Conservation (phyloP, 2,329 filamentous ascomycete genomes). For the Zasmidium angulare region DNA sequence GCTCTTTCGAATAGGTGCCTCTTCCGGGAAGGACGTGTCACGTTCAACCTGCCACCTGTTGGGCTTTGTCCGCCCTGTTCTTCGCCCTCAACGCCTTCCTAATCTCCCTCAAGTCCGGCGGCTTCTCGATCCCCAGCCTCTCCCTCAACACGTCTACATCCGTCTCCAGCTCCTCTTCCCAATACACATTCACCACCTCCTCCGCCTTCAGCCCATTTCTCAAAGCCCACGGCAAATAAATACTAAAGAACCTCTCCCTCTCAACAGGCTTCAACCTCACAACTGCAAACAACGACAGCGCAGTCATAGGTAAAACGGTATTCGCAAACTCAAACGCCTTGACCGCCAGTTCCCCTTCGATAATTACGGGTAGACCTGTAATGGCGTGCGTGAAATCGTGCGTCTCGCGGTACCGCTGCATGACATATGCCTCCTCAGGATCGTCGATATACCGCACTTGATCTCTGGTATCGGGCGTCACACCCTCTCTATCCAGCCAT, state of each 20-base stretch:
- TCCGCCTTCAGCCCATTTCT: conserved; percentile 73
- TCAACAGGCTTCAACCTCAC: conserved; percentile 64
- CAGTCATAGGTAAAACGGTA: conserved; percentile 92
- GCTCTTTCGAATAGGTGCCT: no score
- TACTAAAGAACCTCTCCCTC: conserved; percentile 65
- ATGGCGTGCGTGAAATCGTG: conserved; percentile 98
- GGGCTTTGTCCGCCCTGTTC: conserved; percentile 64
- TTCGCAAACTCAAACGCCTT: conserved; percentile 98
- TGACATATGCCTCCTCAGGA: conserved; percentile 94
- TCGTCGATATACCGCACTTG: conserved; percentile 88
- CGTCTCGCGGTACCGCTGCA: conserved; percentile 96
- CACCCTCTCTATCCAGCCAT: conserved; percentile 93
- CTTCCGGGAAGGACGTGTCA: no score
- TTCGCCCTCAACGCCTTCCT: conserved; percentile 69
- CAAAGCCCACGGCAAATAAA: conserved; percentile 88
- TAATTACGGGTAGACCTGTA: conserved; percentile 82
- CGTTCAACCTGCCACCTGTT: conserved; percentile 15
- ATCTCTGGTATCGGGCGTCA: conserved; percentile 84
- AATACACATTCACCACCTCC: conserved; percentile 93
- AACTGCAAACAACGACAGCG: conserved; percentile 74
- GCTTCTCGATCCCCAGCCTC: conserved; percentile 80
- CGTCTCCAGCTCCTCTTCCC: conserved; percentile 89
- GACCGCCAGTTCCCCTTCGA: conserved; percentile 96
- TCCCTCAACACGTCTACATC: conserved; percentile 74
- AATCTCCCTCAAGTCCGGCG: conserved; percentile 79